These are phyloP conservation scores for Candida smagusa DNA, from an alignment of 1,139 yeast genomes.

Conservation along the genomic window DNA sequence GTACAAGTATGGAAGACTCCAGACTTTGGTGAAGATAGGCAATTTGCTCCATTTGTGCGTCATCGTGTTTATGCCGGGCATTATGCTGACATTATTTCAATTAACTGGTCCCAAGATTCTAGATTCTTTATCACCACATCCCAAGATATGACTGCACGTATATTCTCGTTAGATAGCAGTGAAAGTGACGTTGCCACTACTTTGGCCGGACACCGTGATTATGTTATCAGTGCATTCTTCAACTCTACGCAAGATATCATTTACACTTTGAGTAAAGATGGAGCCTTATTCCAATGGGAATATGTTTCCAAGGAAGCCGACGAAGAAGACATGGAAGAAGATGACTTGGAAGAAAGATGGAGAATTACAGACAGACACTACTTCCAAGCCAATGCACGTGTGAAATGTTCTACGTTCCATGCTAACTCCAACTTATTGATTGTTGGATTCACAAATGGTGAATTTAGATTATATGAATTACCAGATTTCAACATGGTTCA, in stretches of 20 bases:
- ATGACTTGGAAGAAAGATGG: conserved; percentile 57
- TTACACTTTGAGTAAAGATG: conserved; percentile 90
- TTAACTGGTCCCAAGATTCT: conserved; percentile 90
- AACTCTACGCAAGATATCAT: conserved; percentile 81
- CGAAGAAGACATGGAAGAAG: conserved; percentile 36
- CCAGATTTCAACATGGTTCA: conserved; percentile 72
- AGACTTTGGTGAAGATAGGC: conserved; percentile 65
- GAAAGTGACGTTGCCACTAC: conserved; percentile 84
- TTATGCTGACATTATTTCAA: conserved; percentile 71
- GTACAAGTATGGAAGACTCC: conserved; percentile 96
- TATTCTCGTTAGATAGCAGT: conserved; percentile 72
- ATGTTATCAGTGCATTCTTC: conserved; percentile 84
- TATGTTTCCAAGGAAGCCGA: conserved; percentile 53
- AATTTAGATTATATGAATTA: conserved; percentile 87
- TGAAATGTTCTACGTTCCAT: conserved; percentile 83
- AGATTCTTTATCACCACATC: conserved; percentile 83
- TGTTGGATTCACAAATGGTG: conserved; percentile 91
- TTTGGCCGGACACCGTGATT: conserved; percentile 89
- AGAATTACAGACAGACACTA: conserved; percentile 76
- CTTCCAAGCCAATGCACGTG: conserved; percentile 68
- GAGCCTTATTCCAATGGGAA: conserved; percentile 92
- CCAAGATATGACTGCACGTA: conserved; percentile 83
- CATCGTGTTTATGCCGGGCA: conserved; percentile 92
- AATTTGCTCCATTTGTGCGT: conserved; percentile 93
- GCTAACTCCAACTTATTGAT: conserved; percentile 65